phyloP scores from a whole-genome alignment of 805 yeast genomes.

The Candida ipomoeae region DNA sequence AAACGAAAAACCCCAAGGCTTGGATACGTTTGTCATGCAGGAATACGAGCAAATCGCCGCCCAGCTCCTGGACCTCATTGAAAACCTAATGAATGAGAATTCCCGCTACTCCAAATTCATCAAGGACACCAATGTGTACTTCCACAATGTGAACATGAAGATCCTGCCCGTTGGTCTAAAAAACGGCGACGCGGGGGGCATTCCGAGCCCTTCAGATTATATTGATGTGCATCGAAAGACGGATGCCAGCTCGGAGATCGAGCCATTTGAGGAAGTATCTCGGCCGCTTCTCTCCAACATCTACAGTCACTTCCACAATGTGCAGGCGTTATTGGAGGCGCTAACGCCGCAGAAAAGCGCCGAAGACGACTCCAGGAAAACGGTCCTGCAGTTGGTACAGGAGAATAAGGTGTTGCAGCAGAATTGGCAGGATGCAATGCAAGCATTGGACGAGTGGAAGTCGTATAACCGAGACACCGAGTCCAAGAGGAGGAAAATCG shows the following conservation, averaged over 20 bases:
- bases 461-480: constrained; percentile 11
- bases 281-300: constrained; percentile 34
- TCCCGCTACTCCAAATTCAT: constrained; percentile 32
- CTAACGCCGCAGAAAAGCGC: constrained; percentile 5
- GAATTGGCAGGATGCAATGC: constrained; percentile 39
- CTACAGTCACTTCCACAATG: constrained; percentile 32
- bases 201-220: constrained; percentile 28
- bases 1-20: constrained; percentile 9
- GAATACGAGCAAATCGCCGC: constrained; percentile 33
- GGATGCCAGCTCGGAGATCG: constrained; percentile 25
- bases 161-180: constrained; percentile 17
- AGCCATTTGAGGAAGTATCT: constrained; percentile 31
- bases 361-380: constrained; percentile 11
- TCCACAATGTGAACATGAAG: constrained; percentile 23
- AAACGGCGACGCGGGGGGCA: background rate
- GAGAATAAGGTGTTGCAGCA: constrained; percentile 31
- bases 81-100: constrained; percentile 35
- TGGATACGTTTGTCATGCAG: constrained; percentile 13
- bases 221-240: constrained; percentile 23
- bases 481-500: background rate
- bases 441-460: constrained; percentile 39
- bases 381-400: constrained; percentile 22
- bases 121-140: constrained; percentile 26
- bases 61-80: constrained; percentile 33
- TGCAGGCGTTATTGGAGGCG: constrained; percentile 16